Evolutionary conservation across 768 basidiomycete species (phyloP).

Genomic region (Xanthoconium stramineum): DNA sequence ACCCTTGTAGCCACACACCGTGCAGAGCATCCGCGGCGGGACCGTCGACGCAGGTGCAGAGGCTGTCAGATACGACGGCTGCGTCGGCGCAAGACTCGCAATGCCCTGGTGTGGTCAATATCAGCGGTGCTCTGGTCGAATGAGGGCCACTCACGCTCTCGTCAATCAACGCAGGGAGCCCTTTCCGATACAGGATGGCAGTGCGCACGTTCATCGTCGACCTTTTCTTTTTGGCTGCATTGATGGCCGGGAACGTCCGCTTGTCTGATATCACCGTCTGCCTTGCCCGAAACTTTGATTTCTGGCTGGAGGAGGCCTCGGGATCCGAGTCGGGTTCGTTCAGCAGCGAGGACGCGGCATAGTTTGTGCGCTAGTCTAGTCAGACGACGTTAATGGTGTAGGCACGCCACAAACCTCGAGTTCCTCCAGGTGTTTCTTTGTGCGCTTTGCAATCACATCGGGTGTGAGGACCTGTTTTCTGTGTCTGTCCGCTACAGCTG

Average conservation of each 20-base stretch:
- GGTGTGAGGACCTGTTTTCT: slow-evolving; percentile 46
- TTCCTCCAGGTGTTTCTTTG: slow-evolving; percentile 75
- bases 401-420: slow-evolving; percentile 55
- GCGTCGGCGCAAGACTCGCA: slow-evolving; percentile 45
- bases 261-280: slow-evolving; percentile 76
- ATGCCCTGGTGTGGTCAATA: slow-evolving; percentile 47
- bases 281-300: slow-evolving; percentile 62
- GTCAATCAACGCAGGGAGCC: slow-evolving; percentile 65
- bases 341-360: slow-evolving; percentile 46
- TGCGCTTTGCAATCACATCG: slow-evolving; percentile 72
- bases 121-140: background rate
- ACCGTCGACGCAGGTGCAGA: slow-evolving; percentile 54
- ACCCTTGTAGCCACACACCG: slow-evolving; percentile 87
- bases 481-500: slow-evolving; percentile 42
- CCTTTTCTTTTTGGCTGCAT: slow-evolving; percentile 58
- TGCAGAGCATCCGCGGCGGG: slow-evolving; percentile 71
- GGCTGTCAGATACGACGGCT: slow-evolving; percentile 73
- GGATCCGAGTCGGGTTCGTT: slow-evolving; percentile 32
- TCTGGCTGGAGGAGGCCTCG: slow-evolving; percentile 22
- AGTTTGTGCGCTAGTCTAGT: slow-evolving; percentile 65
- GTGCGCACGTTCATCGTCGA: slow-evolving; percentile 78
- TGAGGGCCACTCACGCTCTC: slow-evolving; percentile 63
- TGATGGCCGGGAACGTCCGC: slow-evolving; percentile 40
- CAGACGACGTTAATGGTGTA: background rate
- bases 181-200: slow-evolving; percentile 81